phyloP scores from a whole-genome alignment of 2,329 filamentous ascomycete species.

The Sporothrix humicola region DNA sequence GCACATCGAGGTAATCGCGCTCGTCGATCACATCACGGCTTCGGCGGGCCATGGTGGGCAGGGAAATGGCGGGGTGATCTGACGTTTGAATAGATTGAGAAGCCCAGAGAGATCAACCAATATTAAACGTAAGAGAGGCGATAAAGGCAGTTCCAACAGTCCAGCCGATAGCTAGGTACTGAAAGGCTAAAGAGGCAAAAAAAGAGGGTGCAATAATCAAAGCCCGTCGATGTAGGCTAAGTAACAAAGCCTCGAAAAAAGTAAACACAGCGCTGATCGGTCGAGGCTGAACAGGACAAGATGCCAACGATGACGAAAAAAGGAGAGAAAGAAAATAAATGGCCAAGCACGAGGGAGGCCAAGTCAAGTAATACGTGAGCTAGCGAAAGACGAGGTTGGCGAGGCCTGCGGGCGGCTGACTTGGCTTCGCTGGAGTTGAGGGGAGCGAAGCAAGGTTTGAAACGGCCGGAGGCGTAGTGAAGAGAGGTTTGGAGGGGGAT shows the following conservation, averaged over 20 bases:
- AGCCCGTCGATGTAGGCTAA: not conserved
- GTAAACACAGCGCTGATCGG: constrained; percentile 18
- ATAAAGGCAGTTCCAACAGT: not conserved
- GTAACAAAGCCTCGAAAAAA: not conserved
- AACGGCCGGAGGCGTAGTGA: not conserved
- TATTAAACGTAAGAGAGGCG: not conserved
- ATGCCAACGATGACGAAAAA: not conserved
- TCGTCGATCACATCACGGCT: constrained; percentile 35
- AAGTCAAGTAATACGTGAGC: not conserved
- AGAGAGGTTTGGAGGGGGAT: constrained; percentile 16
- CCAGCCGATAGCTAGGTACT: not conserved
- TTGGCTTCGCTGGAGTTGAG: constrained; percentile 18
- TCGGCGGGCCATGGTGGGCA: constrained; percentile 33
- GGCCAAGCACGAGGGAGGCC: constrained; percentile 4
- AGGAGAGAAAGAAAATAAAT: not conserved
- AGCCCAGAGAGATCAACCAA: too few species aligned
- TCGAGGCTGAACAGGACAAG: not conserved
- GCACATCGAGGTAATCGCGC: constrained; percentile 36
- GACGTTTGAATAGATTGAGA: not conserved
- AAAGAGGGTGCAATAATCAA: not conserved
- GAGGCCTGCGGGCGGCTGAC: constrained; percentile 20
- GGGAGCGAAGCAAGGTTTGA: constrained; percentile 1
- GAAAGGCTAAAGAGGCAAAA: not conserved
- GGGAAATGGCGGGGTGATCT: not conserved
- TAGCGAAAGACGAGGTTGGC: constrained; percentile 20